Percentiles rank a stretch among this genome's conserved stretches.
Evolutionary conservation across 1,284 basidiomycete species (phyloP).

Genomic region (Ustilago esculenta): DNA sequence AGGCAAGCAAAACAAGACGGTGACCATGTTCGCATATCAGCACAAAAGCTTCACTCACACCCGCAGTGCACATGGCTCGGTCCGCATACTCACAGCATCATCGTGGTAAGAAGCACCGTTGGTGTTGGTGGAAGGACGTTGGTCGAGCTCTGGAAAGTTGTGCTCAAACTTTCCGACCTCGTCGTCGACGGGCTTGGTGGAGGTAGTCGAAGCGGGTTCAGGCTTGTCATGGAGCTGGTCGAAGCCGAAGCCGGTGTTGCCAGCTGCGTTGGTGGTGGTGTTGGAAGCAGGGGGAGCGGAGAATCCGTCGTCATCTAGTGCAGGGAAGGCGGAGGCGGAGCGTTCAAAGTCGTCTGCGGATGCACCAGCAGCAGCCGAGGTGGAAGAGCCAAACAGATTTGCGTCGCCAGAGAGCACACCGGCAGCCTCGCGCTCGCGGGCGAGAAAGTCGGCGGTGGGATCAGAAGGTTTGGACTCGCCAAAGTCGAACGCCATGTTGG

Average conservation of each 20-base stretch:
- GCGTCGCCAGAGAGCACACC: slow-evolving; percentile 59
- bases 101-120: slow-evolving; percentile 30
- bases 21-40: no score
- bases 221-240: slow-evolving; percentile 36
- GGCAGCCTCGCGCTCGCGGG: slow-evolving; percentile 61
- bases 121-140: slow-evolving; percentile 18
- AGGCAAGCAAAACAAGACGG: not conserved
- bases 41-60: no score
- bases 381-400: slow-evolving; percentile 61
- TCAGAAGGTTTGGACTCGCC: slow-evolving; percentile 51
- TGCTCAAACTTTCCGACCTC: slow-evolving; percentile 90
- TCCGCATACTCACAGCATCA: slow-evolving; percentile 22
- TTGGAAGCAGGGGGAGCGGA: slow-evolving; percentile 23
- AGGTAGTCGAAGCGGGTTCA: slow-evolving; percentile 10
- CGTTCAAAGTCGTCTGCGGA: slow-evolving; percentile 57
- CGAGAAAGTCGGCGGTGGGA: slow-evolving; percentile 65
- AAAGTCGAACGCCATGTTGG: slow-evolving; percentile 59
- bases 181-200: slow-evolving; percentile 68
- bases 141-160: slow-evolving; percentile 86
- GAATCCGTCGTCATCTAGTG: slow-evolving; percentile 68
- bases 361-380: slow-evolving; percentile 21
- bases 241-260: slow-evolving; percentile 29
- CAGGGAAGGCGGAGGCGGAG: slow-evolving; percentile 73
- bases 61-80: no score
- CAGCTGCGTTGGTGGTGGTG: slow-evolving; percentile 7